Evolutionary conservation across 192 early-diverging fungal species (phyloP), one percentile per base, ranked within the genome.

Genomic region (Linnemannia elongata): DNA sequence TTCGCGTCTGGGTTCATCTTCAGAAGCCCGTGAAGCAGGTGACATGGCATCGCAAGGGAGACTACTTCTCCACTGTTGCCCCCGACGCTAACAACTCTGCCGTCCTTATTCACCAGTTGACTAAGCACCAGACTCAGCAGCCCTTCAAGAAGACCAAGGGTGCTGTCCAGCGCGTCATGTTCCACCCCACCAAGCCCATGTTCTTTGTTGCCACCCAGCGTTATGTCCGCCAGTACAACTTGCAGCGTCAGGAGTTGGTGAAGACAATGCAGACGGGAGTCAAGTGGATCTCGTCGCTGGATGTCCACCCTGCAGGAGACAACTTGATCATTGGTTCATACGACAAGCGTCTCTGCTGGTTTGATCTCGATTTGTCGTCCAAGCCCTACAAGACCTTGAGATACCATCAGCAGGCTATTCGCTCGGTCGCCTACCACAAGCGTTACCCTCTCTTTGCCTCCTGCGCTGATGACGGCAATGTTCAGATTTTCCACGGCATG

Each of bases 401-500:
- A 77, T 97, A 96, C 90, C 99, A 99, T 92, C 82, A 88, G 49
- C 91, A 94, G 89, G 99, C 98, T 49, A 94, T 99, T 70, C 95
- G 98, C 30, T 93, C 96, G 77, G 97, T 98, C 2, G 68, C 92
- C 33, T 99, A 93, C 88, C 97, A 98, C 83, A 92, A 92, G 90
- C 90, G 92, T 66, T 96, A 96, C 88, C 99, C 99, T 57, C 91
- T 99, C 54, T 98, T 99, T 92, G 97, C 97, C 20, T 97, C 96
- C 0, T 94, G 94, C 45, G 94, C 95, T 20, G 98, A 99, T 85
- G 98, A 99, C 80, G 97, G 98, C 42, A 93, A 93, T 36, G 94
- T 99, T 12, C 97, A 98, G 84, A 91, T 99, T 17, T 99, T 99
- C 95, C 97, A 99, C 88, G 97, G 97, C 68, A 99, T 97, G 96